A percentile compares a stretch with the other conserved stretches of the same genome.
Evolutionary conservation across 129 eudicot species (phyloP).

Genomic region (Centaurea solstitialis): DNA sequence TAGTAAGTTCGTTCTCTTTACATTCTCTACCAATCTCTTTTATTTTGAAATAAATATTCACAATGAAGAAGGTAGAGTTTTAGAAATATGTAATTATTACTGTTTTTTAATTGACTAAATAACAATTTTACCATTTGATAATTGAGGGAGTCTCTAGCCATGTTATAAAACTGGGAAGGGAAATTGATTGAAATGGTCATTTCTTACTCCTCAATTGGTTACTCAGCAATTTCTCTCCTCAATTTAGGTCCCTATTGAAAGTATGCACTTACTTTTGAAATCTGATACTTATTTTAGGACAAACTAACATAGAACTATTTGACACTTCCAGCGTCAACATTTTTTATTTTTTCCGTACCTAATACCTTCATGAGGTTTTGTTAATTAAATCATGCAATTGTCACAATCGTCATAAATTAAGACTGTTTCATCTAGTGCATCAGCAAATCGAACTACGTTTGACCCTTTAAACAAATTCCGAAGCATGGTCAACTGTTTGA

Average conservation of each 20-base stretch:
- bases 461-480: slow-evolving; percentile 14
- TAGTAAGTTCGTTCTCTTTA: slow-evolving; percentile 48
- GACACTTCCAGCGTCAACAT: background rate
- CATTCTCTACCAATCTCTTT: background rate
- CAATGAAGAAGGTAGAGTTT: background rate
- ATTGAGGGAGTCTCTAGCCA: too few relatives aligned
- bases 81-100: background rate
- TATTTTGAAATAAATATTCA: background rate
- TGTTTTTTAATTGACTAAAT: background rate
- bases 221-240: too few relatives aligned
- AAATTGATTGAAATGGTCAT: too few relatives aligned
- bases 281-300: background rate
- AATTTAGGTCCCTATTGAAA: background rate
- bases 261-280: background rate
- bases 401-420: background rate
- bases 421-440: slow-evolving; percentile 12
- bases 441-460: background rate
- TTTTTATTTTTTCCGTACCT: slow-evolving; percentile 4
- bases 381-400: background rate
- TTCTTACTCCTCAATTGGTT: too few relatives aligned
- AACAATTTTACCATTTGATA: too few relatives aligned
- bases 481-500: slow-evolving; percentile 23
- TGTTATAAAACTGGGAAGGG: too few relatives aligned
- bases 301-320: background rate
- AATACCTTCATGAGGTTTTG: background rate